Conservation (phyloP, 2,329 filamentous ascomycete species). For the Trichoderma sp. region DNA sequence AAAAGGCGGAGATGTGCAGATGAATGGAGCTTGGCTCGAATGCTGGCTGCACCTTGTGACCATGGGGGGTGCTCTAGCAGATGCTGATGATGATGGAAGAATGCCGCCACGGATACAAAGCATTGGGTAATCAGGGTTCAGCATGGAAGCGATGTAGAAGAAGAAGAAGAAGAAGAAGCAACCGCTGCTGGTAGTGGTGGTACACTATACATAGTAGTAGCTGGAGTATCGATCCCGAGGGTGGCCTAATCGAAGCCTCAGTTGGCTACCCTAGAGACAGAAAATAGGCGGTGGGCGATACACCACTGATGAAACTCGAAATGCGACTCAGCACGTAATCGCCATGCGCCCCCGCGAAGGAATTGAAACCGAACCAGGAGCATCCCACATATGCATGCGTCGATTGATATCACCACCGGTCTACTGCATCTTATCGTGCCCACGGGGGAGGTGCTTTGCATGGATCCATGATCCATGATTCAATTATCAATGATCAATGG, state of each 20-base stretch:
- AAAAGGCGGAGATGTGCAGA: conserved; percentile 1
- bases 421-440: not conserved
- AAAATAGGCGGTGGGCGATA: not conserved
- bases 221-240: too few relatives aligned
- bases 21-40: not conserved
- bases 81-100: not conserved
- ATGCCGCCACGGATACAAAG: not conserved
- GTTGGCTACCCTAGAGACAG: not conserved
- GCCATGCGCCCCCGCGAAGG: not conserved
- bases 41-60: conserved; percentile 7
- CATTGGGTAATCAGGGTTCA: not conserved
- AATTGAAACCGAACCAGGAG: not conserved
- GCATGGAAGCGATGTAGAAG: not conserved
- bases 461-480: too few relatives aligned
- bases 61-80: not conserved
- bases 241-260: not conserved
- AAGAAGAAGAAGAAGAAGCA: too few relatives aligned
- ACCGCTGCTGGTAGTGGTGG: too few relatives aligned
- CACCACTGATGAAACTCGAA: not conserved
- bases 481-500: too few relatives aligned
- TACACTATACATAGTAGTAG: too few relatives aligned
- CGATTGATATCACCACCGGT: not conserved
- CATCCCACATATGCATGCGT: not conserved
- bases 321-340: not conserved
- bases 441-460: not conserved